Evolutionary conservation across 495 filamentous ascomycete genomes (phyloP).

Genomic region (Clavariopsis aquatica): DNA sequence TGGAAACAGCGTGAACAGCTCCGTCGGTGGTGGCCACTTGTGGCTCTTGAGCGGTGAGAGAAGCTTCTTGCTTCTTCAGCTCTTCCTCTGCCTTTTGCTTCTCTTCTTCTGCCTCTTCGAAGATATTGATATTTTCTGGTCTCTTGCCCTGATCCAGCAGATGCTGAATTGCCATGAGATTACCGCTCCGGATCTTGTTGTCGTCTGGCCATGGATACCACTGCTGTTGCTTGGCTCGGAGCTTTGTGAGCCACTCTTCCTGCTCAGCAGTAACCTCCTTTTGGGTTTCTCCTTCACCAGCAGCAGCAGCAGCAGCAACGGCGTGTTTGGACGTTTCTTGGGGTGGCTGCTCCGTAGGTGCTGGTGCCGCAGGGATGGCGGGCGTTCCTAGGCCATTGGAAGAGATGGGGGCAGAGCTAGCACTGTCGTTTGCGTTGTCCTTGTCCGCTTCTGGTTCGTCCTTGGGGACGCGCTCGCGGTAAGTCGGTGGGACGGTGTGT

Average conservation of each 20-base stretch:
- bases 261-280: conserved; percentile 22
- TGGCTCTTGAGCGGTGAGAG: background rate
- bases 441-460: conserved; percentile 30
- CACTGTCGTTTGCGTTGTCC: conserved; percentile 34
- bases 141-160: conserved; percentile 8
- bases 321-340: background rate
- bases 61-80: background rate
- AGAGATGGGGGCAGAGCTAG: background rate
- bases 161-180: conserved; percentile 21
- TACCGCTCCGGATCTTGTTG: conserved; percentile 23
- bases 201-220: conserved; percentile 27
- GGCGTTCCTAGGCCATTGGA: conserved; percentile 27
- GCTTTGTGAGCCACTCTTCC: conserved; percentile 27
- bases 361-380: background rate
- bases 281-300: background rate
- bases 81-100: background rate
- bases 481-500: conserved; percentile 69
- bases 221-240: background rate
- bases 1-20: background rate
- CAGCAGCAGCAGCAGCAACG: background rate
- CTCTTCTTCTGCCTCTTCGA: background rate
- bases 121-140: conserved; percentile 1
- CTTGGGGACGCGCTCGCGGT: conserved; percentile 45
- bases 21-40: background rate
- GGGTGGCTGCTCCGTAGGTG: background rate